Conservation (phyloP, 2,329 filamentous ascomycete species). For the Microdochium bolleyi region DNA sequence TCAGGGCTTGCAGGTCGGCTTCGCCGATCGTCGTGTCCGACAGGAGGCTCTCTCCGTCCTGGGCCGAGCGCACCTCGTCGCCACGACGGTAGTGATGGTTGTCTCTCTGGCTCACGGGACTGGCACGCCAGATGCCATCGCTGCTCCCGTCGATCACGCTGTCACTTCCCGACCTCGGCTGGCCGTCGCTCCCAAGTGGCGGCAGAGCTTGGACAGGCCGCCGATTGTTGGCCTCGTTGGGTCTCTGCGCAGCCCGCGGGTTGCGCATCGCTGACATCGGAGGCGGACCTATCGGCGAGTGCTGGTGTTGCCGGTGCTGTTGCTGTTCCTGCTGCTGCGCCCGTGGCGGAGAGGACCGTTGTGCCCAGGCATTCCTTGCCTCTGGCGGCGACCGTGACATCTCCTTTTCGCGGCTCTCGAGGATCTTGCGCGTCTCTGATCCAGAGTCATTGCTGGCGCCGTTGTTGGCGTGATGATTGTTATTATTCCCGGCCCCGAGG, state of each 20-base stretch:
- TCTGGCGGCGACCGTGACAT: neutral
- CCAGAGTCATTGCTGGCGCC: slow-evolving; percentile 1
- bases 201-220: neutral
- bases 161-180: neutral
- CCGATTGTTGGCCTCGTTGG: neutral
- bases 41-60: slow-evolving; percentile 15
- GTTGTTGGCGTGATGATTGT: neutral
- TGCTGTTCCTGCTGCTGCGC: slow-evolving; percentile 1
- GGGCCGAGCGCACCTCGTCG: neutral
- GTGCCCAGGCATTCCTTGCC: neutral
- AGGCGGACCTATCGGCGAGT: neutral
- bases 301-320: neutral
- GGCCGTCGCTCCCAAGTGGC: neutral
- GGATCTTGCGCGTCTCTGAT: neutral
- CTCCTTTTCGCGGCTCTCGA: neutral
- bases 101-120: slow-evolving; percentile 4
- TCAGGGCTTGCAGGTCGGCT: slow-evolving; percentile 10
- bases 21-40: slow-evolving; percentile 19
- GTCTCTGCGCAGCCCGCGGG: neutral
- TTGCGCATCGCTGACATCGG: neutral
- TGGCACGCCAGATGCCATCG: neutral
- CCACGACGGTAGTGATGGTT: neutral
- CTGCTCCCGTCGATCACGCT: neutral
- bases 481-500: slow-evolving; percentile 8
- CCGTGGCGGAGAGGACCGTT: neutral